Percentiles rank a stretch among this genome's conserved stretches.
Conservation (phyloP, 306 rosid genomes). For the Gastrolobium villosum region DNA sequence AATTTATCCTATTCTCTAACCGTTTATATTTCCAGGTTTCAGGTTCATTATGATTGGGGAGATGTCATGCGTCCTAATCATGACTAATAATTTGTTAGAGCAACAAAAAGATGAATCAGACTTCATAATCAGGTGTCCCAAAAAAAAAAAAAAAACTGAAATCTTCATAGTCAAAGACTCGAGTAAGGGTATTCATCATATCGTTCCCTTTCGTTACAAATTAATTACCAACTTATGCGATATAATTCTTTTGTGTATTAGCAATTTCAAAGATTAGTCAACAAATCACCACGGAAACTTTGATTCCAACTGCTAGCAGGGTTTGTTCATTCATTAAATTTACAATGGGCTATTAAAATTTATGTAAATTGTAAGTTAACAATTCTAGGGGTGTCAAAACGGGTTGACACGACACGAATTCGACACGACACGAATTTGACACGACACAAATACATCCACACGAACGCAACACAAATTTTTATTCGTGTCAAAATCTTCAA, state of each 20-base stretch:
- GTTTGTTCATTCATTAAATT: not conserved
- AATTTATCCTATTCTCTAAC: too few relatives aligned
- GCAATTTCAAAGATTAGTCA: constrained; percentile 10
- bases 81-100: constrained; percentile 47
- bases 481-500: too few relatives aligned
- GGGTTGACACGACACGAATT: too few relatives aligned
- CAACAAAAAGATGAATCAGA: constrained; percentile 4
- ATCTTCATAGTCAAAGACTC: not conserved
- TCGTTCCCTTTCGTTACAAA: not conserved
- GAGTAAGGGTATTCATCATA: constrained; percentile 11
- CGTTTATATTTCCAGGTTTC: not conserved
- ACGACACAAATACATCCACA: too few relatives aligned
- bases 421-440: too few relatives aligned
- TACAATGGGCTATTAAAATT: too few relatives aligned
- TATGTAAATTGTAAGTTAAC: too few relatives aligned
- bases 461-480: too few relatives aligned
- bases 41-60: constrained; percentile 36
- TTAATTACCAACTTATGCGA: not conserved
- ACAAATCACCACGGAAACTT: not conserved
- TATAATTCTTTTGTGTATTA: not conserved
- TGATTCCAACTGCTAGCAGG: not conserved
- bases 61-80: constrained; percentile 51
- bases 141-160: not conserved
- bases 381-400: too few relatives aligned
- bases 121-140: constrained; percentile 22